Evolutionary conservation across 306 rosid genomes (phyloP), one percentile per base, ranked within the genome.

Genomic region (Carpinus fangiana): DNA sequence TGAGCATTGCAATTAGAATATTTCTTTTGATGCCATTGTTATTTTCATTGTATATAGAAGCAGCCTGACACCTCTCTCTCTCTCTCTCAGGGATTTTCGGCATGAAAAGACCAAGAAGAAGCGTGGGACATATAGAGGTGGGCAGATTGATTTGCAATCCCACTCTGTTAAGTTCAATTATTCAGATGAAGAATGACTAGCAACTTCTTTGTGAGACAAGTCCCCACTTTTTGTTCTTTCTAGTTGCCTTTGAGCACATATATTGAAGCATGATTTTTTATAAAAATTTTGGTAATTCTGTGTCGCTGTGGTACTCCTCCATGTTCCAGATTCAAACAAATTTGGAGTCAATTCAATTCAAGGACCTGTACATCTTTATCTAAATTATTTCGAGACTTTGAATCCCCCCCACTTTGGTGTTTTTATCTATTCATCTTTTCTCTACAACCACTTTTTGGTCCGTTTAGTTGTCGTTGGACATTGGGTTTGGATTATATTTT

Each of bases 101-200:
- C 99, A 93, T 21, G 97, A 96, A 88, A 96, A 93, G 88, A 96
- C 99, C 59, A 93, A 96, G 93, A 96, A 93, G 88, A 96, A 96
- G 82, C 99, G 98, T 73, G 99, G 99, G 53, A 31, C 74, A 45
- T 96, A 96, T 77, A 88, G 97, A 56, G 98, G 99, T 71, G 99
- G 99, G 59, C 88, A 75, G 75, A 91, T 96, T 64, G 99, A 96
- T 89, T 85, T 85, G 70, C 79, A 89, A 2, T 90, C 99, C 28
- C 92, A 96, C 83, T 96, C 99, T 0, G 78, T 96, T 5, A 96
- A 96, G 89, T 93, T 91, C 81, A 89, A 87, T 73, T 89, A 93
- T 76, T 89, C 93, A 21, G 99, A 96, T 28, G 96, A 96, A 0
- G 98, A 96, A 2, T 89, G 85, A 88, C 45, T 36, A 36, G 43